These are phyloP conservation scores for Roridomyces roridus DNA, from an alignment of 768 basidiomycete genomes.

Conservation along the genomic window DNA sequence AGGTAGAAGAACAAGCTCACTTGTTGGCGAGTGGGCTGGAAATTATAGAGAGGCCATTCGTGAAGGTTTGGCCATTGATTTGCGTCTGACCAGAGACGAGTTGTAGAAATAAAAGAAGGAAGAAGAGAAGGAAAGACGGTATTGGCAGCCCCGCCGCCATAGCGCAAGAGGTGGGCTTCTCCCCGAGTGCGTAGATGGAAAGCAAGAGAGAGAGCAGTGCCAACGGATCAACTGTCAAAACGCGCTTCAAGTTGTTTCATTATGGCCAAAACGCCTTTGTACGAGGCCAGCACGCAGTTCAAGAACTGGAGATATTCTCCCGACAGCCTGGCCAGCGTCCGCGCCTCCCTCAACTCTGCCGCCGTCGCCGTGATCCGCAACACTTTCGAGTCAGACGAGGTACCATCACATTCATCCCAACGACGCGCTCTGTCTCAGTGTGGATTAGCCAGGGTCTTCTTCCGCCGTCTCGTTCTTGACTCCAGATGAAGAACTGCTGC, in stretches of 20 bases:
- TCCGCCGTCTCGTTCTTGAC: slow-evolving; percentile 73
- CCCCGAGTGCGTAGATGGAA: neutral
- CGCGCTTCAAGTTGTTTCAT: slow-evolving; percentile 3
- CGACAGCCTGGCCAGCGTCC: slow-evolving; percentile 62
- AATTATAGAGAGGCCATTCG: slow-evolving; percentile 44
- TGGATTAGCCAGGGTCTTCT: slow-evolving; percentile 72
- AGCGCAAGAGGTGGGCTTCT: neutral
- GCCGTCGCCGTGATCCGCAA: slow-evolving; percentile 79
- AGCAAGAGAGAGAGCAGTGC: neutral
- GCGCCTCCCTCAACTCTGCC: slow-evolving; percentile 72
- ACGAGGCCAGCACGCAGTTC: slow-evolving; percentile 82
- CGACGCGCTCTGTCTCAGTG: slow-evolving; percentile 5
- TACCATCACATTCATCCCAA: slow-evolving; percentile 37
- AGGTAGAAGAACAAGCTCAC: slow-evolving; percentile 23
- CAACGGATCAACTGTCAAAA: neutral
- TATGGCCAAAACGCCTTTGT: slow-evolving; percentile 53
- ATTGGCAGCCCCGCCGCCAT: slow-evolving; percentile 27
- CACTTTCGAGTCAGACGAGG: slow-evolving; percentile 83
- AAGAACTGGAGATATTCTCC: slow-evolving; percentile 90
- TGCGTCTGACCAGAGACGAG: slow-evolving; percentile 27
- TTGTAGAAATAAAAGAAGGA: slow-evolving; percentile 14
- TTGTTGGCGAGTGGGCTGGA: slow-evolving; percentile 39
- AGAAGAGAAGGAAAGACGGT: slow-evolving; percentile 13
- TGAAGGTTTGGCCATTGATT: slow-evolving; percentile 39
- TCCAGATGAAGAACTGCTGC: slow-evolving; percentile 83